Evolutionary conservation across 2,329 filamentous ascomycete genomes (phyloP).

Genomic region (Ophiostoma sp.): DNA sequence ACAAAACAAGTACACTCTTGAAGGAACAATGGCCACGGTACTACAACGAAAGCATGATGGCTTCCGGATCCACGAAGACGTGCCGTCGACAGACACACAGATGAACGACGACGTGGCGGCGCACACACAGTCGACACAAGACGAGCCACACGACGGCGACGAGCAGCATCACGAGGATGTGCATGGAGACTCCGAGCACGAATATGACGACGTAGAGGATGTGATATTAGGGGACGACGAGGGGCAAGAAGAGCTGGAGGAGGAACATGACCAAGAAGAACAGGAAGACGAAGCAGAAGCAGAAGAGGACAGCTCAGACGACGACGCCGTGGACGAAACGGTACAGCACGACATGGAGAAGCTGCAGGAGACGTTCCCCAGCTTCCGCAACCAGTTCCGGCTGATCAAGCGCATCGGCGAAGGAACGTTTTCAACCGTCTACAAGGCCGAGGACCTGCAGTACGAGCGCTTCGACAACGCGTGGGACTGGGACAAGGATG

Average conservation of each 20-base stretch:
- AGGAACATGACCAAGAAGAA: slow-evolving; percentile 33
- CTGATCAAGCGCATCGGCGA: slow-evolving; percentile 96
- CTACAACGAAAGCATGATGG: slow-evolving; percentile 34
- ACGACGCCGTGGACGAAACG: slow-evolving; percentile 57
- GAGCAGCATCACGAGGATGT: slow-evolving; percentile 30
- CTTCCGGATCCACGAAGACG: slow-evolving; percentile 49
- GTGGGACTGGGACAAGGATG: slow-evolving; percentile 72
- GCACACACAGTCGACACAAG: slow-evolving; percentile 26
- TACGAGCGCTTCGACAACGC: slow-evolving; percentile 79
- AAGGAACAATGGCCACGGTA: slow-evolving; percentile 23
- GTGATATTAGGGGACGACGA: slow-evolving; percentile 26
- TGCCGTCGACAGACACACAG: slow-evolving; percentile 44
- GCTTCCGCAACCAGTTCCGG: slow-evolving; percentile 77
- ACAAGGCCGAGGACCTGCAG: slow-evolving; percentile 90
- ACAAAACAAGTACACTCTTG: too few relatives aligned
- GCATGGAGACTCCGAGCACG: slow-evolving; percentile 30
- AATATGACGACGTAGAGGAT: slow-evolving; percentile 22
- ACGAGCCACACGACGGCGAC: neutral
- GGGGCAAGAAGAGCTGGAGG: slow-evolving; percentile 44
- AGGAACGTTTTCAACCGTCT: slow-evolving; percentile 97
- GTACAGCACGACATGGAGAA: slow-evolving; percentile 84
- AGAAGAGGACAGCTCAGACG: slow-evolving; percentile 50
- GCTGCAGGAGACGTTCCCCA: slow-evolving; percentile 74
- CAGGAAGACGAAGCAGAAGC: slow-evolving; percentile 38
- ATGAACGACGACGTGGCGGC: slow-evolving; percentile 41